These are phyloP conservation scores for Hyaloscypha hepaticicola DNA, from an alignment of 495 filamentous ascomycete species.

Conservation along the genomic window DNA sequence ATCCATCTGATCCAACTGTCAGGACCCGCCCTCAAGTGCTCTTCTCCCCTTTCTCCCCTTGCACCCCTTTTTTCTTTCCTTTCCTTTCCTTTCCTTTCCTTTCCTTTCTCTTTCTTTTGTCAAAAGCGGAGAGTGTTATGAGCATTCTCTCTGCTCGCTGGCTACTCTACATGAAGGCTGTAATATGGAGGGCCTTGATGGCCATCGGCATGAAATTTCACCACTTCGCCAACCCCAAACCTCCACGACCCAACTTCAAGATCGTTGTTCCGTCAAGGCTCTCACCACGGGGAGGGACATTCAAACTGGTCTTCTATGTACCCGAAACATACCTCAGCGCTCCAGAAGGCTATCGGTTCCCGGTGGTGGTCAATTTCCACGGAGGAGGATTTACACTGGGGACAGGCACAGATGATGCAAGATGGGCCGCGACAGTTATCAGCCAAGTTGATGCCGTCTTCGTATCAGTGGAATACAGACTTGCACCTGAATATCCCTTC, in stretches of 20 bases:
- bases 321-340: slow-evolving; percentile 56
- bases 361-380: slow-evolving; percentile 72
- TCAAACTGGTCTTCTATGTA: slow-evolving; percentile 79
- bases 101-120: not conserved
- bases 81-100: not conserved
- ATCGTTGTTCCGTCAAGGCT: slow-evolving; percentile 61
- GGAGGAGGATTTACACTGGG: slow-evolving; percentile 80
- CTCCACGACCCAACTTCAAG: slow-evolving; percentile 65
- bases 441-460: slow-evolving; percentile 49
- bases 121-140: slow-evolving; percentile 20
- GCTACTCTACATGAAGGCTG: slow-evolving; percentile 70
- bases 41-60: not conserved
- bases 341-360: slow-evolving; percentile 43
- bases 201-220: slow-evolving; percentile 77
- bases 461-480: slow-evolving; percentile 71
- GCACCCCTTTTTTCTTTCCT: slow-evolving; percentile 6
- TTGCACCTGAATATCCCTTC: slow-evolving; percentile 76
- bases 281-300: slow-evolving; percentile 49
- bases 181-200: slow-evolving; percentile 77
- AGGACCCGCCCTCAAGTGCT: not conserved
- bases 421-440: slow-evolving; percentile 59
- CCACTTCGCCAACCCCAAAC: slow-evolving; percentile 62
- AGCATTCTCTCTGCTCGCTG: slow-evolving; percentile 52
- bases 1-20: not conserved
- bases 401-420: slow-evolving; percentile 65